Percentiles rank a stretch among this genome's conserved stretches.
Evolutionary conservation across 441 rosid genomes (phyloP).

Genomic region (Bocquillonia castaneifolia): DNA sequence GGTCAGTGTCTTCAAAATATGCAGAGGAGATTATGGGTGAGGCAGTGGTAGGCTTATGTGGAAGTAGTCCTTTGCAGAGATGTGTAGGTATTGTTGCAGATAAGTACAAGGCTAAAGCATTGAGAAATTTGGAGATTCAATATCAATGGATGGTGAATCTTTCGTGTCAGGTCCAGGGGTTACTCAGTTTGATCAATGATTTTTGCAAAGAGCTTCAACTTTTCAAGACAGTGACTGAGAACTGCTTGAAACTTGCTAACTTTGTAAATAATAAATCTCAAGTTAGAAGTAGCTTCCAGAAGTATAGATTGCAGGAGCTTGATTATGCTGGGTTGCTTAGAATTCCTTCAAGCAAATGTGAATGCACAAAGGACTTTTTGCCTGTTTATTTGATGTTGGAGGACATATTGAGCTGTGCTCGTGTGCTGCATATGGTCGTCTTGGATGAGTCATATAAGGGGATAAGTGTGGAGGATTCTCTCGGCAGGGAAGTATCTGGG

Average conservation of each 20-base stretch:
- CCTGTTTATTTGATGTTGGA: conserved; percentile 61
- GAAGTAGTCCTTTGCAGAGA: conserved; percentile 59
- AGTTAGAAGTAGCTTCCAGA: conserved; percentile 59
- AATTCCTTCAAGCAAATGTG: conserved; percentile 47
- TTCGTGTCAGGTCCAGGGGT: conserved; percentile 81
- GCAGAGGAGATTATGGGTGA: conserved; percentile 83
- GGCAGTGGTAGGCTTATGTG: conserved; percentile 55
- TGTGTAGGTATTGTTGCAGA: conserved; percentile 89
- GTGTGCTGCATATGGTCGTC: conserved; percentile 59
- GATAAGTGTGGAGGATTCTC: conserved; percentile 53
- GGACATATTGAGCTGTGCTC: conserved; percentile 62
- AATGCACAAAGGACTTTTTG: conserved; percentile 36
- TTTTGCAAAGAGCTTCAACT: conserved; percentile 69
- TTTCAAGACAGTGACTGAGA: conserved; percentile 54
- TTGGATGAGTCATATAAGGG: conserved; percentile 67
- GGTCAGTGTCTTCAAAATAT: conserved; percentile 54
- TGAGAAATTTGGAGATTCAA: conserved; percentile 73
- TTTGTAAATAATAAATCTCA: conserved; percentile 63
- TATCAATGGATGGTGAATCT: conserved; percentile 94
- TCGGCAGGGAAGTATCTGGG: conserved; percentile 62
- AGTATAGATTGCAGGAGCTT: conserved; percentile 72
- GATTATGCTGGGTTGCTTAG: conserved; percentile 45
- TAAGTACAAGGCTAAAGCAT: conserved; percentile 64
- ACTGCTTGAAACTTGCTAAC: conserved; percentile 64
- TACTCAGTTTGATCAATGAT: conserved; percentile 67